A percentile compares a stretch with the other conserved stretches of the same genome.
Evolutionary conservation across 768 basidiomycete species (phyloP).

Genomic region (Jaapia argillacea): DNA sequence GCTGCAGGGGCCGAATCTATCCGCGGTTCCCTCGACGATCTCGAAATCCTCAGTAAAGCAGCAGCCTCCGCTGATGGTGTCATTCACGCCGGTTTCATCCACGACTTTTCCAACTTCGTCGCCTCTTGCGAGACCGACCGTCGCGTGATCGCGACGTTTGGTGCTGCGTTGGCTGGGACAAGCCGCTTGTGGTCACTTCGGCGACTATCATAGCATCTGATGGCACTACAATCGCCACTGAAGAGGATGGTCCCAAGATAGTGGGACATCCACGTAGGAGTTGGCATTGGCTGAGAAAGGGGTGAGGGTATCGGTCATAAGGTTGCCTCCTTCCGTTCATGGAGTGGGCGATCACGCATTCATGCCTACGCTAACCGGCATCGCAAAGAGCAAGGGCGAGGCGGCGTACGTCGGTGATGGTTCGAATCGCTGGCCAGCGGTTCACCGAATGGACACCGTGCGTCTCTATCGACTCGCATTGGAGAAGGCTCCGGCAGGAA

Average conservation of each 20-base stretch:
- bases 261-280: background rate
- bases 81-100: background rate
- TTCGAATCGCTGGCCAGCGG: background rate
- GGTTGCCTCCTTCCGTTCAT: background rate
- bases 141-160: background rate
- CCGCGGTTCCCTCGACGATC: background rate
- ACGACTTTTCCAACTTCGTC: background rate
- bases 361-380: background rate
- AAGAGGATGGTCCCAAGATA: background rate
- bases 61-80: background rate
- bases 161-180: background rate
- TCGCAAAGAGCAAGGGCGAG: background rate
- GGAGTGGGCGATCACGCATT: background rate
- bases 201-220: background rate
- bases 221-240: background rate
- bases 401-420: background rate
- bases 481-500: background rate
- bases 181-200: background rate
- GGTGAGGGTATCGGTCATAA: background rate
- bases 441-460: background rate
- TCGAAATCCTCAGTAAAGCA: background rate
- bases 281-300: background rate
- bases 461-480: background rate
- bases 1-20: background rate
- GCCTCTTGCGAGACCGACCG: background rate